These are phyloP conservation scores for Carnegiea gigantea DNA, from an alignment of 179 eudicot species.

Conservation along the genomic window DNA sequence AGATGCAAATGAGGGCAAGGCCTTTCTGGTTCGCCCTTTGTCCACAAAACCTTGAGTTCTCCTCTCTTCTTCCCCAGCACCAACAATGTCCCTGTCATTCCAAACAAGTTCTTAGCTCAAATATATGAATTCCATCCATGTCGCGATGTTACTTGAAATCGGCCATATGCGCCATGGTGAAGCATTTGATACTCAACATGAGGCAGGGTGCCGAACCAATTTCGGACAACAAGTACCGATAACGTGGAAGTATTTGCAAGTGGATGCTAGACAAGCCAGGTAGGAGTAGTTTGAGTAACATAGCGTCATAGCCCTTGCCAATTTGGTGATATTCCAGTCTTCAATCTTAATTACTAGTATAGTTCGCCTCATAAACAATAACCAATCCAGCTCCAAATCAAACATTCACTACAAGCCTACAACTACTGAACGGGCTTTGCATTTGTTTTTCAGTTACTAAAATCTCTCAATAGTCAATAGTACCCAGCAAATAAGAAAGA, in stretches of 20 bases:
- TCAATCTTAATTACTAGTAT: not conserved
- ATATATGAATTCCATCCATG: not conserved
- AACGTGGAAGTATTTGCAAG: not conserved
- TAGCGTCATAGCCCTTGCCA: not conserved
- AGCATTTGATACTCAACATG: too few relatives aligned
- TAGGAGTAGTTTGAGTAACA: too few relatives aligned
- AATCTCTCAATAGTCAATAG: too few relatives aligned
- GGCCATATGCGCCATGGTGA: too few relatives aligned
- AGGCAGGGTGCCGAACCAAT: too few relatives aligned
- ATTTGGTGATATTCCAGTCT: not conserved
- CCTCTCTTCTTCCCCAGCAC: conserved; percentile 65
- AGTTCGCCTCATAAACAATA: not conserved
- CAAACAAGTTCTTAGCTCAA: not conserved
- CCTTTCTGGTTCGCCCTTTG: conserved; percentile 68
- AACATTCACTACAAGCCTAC: too few relatives aligned
- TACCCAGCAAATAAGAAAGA: too few relatives aligned
- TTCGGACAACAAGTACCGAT: too few relatives aligned
- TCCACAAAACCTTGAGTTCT: conserved; percentile 60
- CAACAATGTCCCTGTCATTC: conserved; percentile 56
- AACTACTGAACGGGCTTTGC: not conserved
- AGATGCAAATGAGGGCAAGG: conserved; percentile 59
- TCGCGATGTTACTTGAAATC: not conserved
- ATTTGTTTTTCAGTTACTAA: too few relatives aligned
- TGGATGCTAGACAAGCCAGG: not conserved
- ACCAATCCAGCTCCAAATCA: not conserved